These are phyloP conservation scores for Bassia scoparia DNA, from an alignment of 148 eudicot species.

Conservation along the genomic window DNA sequence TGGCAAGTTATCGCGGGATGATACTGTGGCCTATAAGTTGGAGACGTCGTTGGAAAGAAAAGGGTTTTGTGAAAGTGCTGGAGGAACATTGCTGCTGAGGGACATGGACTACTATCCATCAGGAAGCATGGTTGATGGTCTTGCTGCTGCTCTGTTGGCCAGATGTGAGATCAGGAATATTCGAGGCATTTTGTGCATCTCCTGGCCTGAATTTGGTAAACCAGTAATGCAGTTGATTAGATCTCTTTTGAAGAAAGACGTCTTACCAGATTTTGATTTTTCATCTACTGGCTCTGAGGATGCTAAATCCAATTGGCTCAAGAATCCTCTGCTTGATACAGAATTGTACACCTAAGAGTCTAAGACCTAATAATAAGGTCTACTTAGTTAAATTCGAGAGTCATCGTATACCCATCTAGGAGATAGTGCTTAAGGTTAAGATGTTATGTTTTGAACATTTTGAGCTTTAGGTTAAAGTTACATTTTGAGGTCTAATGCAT, in stretches of 20 bases:
- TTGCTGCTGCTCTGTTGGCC: constrained; percentile 71
- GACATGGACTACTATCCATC: constrained; percentile 69
- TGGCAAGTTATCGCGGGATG: constrained; percentile 76
- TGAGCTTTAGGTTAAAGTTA: background rate
- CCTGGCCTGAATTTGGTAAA: constrained; percentile 79
- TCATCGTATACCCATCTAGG: background rate
- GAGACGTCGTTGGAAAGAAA: constrained; percentile 57
- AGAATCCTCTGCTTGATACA: constrained; percentile 53
- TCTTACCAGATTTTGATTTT: constrained; percentile 44
- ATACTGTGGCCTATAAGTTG: constrained; percentile 68
- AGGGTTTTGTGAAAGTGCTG: constrained; percentile 15
- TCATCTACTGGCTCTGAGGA: constrained; percentile 28
- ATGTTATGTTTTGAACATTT: background rate
- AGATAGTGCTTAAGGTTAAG: background rate
- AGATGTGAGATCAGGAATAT: constrained; percentile 63
- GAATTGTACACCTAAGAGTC: constrained; percentile 81
- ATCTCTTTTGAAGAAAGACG: constrained; percentile 51
- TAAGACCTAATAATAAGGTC: no score
- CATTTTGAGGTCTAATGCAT: background rate
- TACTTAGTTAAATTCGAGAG: background rate
- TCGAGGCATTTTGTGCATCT: constrained; percentile 55
- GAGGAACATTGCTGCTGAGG: constrained; percentile 36
- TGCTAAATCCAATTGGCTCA: constrained; percentile 45
- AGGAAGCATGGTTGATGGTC: constrained; percentile 81
- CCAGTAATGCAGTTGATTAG: constrained; percentile 49